A percentile compares a stretch with the other conserved stretches of the same genome.
These are phyloP conservation scores for Suhomyces xylopsoci DNA, from an alignment of 805 yeast species.

Conservation along the genomic window DNA sequence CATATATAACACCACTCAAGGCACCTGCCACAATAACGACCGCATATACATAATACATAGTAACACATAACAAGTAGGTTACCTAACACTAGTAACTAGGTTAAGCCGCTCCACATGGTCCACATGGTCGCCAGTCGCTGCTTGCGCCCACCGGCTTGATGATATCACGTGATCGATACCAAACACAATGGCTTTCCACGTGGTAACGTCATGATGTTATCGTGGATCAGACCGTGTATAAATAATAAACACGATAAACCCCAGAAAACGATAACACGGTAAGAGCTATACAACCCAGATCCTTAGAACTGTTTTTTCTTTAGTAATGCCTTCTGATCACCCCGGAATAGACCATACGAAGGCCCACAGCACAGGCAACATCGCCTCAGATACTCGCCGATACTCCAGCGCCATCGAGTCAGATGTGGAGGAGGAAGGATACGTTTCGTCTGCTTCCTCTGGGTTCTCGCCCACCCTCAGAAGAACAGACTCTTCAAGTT, in stretches of 20 bases:
- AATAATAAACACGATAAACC: no score
- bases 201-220: not conserved
- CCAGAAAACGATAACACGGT: no score
- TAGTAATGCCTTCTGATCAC: not conserved
- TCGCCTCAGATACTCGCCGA: not conserved
- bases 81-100: no score
- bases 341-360: not conserved
- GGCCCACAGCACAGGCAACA: not conserved
- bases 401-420: not conserved
- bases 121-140: no score
- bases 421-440: not conserved
- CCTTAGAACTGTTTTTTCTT: no score
- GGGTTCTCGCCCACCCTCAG: not conserved
- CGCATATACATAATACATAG: not conserved
- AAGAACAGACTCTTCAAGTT: slow-evolving; percentile 16
- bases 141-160: no score
- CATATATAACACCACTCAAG: not conserved
- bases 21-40: not conserved
- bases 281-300: no score
- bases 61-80: no score
- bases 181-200: not conserved
- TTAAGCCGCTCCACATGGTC: not conserved
- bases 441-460: slow-evolving; percentile 1
- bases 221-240: not conserved
- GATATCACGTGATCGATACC: not conserved